These are phyloP conservation scores for Flaveria trinervia DNA, from an alignment of 129 eudicot genomes.

Conservation along the genomic window DNA sequence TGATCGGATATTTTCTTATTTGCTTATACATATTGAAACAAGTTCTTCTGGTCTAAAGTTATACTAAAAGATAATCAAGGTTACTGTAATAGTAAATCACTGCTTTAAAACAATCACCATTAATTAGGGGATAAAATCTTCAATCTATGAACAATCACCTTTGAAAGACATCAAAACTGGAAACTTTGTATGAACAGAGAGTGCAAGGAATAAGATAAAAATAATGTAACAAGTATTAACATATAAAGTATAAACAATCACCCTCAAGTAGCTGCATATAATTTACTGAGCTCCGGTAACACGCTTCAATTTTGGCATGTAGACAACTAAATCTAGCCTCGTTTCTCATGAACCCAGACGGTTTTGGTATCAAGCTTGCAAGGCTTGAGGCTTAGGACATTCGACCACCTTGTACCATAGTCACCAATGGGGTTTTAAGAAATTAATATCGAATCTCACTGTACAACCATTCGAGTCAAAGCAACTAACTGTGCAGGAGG, in stretches of 20 bases:
- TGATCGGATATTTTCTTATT: no score
- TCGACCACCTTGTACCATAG: conserved; percentile 5
- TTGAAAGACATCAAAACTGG: neutral
- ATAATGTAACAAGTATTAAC: conserved; percentile 8
- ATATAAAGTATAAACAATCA: conserved; percentile 3
- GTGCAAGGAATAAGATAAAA: neutral
- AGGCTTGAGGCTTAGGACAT: neutral
- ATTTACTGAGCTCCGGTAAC: conserved; percentile 9
- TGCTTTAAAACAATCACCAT: conserved; percentile 3
- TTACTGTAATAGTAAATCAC: neutral
- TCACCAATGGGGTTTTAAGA: conserved; percentile 7
- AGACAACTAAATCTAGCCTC: conserved; percentile 16
- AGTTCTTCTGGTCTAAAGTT: no score
- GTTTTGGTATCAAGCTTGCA: neutral
- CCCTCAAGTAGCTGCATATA: conserved; percentile 17
- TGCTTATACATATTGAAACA: no score
- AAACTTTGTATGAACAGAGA: neutral
- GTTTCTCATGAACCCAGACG: neutral
- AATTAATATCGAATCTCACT: conserved; percentile 25
- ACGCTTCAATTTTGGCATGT: neutral
- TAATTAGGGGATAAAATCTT: no score
- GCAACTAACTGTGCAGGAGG: conserved; percentile 32
- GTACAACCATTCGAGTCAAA: conserved; percentile 25
- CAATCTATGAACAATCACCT: neutral
- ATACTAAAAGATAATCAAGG: neutral